Evolutionary conservation across 306 rosid genomes (phyloP), one percentile per base, ranked within the genome.

Genomic region (Senna siamea): DNA sequence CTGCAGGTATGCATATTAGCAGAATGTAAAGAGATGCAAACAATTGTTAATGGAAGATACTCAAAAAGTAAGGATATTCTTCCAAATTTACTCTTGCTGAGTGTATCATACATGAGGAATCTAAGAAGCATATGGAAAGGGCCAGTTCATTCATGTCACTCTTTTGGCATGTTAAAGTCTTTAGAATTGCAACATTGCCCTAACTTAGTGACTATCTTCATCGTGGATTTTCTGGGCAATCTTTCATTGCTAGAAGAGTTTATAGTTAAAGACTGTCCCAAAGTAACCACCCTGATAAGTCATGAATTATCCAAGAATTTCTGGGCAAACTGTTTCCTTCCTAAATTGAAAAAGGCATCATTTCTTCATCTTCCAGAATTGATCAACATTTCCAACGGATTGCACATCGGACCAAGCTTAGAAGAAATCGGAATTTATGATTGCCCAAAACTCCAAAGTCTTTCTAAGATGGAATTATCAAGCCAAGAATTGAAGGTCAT

Each of bases 101-200:
- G 35, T 20, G 66, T 69, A 67, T 80, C 40, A 2, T 72, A 75
- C 51, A 80, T 80, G 84, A 80, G 75, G 74, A 80, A 56, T 30
- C 65, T 76, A 47, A 64, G 71, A 50, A 69, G 78, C 46, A 65
- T 81, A 0, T 69, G 69, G 4, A 50, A 57, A 41, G 77, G 77
- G 4, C 9, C 37, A 41, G 11, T 34, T 13, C 70, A 12, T 2
- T 9, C 55, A 13, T 5, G 19, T 55, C 14, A 20, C 66, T 30
- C 14, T 7, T 61, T 30, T 35, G 66, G 53, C 15, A 47, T 71
- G 69, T 11, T 77, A 0, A 74, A 68, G 59, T 67, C 17, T 26
- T 34, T 77, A 12, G 6, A 37, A 35, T 26, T 81, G 52, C 73
- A 78, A 5, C 77, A 52, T 52, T 81, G 85, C 9, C 79, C 82